phyloP scores from a whole-genome alignment of 2,329 filamentous ascomycete species.

The Karstenula rhodostoma region DNA sequence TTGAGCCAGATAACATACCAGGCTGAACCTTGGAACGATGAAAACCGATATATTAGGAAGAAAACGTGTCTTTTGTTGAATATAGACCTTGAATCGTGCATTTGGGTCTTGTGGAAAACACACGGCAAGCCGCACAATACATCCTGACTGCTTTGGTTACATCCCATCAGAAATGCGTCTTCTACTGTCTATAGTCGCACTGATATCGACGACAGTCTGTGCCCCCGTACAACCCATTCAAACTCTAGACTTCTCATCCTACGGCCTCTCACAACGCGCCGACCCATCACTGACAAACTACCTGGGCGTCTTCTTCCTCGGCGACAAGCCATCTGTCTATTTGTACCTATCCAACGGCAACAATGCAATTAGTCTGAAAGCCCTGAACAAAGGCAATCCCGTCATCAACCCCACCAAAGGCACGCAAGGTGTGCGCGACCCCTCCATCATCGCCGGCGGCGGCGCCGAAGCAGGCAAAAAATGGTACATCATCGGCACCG shows the following conservation, averaged over 20 bases:
- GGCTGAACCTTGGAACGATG: not conserved
- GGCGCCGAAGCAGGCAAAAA: constrained; percentile 59
- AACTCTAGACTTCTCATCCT: constrained; percentile 31
- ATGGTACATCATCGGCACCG: constrained; percentile 65
- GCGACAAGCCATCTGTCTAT: constrained; percentile 62
- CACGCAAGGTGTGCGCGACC: constrained; percentile 62
- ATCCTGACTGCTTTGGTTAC: not conserved
- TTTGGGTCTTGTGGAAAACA: too few species aligned
- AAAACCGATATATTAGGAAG: not conserved
- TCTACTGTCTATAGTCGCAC: constrained; percentile 20
- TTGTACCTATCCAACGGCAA: constrained; percentile 64
- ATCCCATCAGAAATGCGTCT: constrained; percentile 24
- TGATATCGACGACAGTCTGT: constrained; percentile 24
- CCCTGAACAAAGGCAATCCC: constrained; percentile 59
- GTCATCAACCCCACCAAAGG: constrained; percentile 61
- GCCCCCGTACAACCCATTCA: constrained; percentile 22
- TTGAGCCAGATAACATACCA: not conserved
- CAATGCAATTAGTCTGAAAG: constrained; percentile 57
- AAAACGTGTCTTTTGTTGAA: not conserved
- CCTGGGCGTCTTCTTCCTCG: constrained; percentile 64
- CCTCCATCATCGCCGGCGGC: constrained; percentile 58
- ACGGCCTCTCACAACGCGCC: constrained; percentile 30
- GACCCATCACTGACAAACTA: constrained; percentile 58
- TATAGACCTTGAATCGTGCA: not conserved
- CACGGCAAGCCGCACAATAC: too few species aligned